Percentiles rank a stretch among this genome's conserved stretches.
These are phyloP conservation scores for Rhododendron vialii DNA, from an alignment of 148 eudicot species.

Conservation along the genomic window DNA sequence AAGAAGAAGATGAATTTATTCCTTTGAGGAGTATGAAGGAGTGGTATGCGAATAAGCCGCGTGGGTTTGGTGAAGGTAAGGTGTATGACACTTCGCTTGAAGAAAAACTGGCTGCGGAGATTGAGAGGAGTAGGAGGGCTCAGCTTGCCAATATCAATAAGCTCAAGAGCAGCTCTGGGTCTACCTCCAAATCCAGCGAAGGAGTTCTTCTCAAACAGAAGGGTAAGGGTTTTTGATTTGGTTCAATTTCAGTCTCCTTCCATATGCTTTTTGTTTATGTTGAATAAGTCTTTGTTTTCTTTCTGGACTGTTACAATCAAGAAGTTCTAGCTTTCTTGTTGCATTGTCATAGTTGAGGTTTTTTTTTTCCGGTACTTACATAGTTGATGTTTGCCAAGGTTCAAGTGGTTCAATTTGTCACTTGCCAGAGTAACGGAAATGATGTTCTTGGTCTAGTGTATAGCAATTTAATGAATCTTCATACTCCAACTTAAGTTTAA, in stretches of 20 bases:
- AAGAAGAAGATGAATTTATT: slow-evolving; percentile 44
- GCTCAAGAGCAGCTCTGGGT: slow-evolving; percentile 44
- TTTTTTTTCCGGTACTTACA: background rate
- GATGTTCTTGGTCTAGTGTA: background rate
- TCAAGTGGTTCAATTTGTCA: background rate
- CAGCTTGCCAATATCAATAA: slow-evolving; percentile 65
- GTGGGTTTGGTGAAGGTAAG: slow-evolving; percentile 88
- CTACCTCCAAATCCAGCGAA: slow-evolving; percentile 24
- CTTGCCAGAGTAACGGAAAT: background rate
- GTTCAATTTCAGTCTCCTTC: background rate
- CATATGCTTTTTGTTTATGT: background rate
- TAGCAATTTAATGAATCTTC: background rate
- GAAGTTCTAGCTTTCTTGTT: background rate
- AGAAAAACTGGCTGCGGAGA: slow-evolving; percentile 70
- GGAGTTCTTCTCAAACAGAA: slow-evolving; percentile 18
- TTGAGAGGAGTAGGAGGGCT: slow-evolving; percentile 64
- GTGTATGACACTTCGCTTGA: slow-evolving; percentile 82
- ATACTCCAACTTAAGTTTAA: background rate
- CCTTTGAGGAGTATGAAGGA: slow-evolving; percentile 49
- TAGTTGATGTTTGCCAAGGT: background rate
- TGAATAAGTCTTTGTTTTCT: background rate
- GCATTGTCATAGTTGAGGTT: background rate
- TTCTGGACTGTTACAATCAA: background rate
- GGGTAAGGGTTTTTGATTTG: slow-evolving; percentile 17
- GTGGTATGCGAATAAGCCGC: slow-evolving; percentile 60